Conservation (phyloP, 2,329 filamentous ascomycete genomes). For the Torrubiellomyces zombiae region DNA sequence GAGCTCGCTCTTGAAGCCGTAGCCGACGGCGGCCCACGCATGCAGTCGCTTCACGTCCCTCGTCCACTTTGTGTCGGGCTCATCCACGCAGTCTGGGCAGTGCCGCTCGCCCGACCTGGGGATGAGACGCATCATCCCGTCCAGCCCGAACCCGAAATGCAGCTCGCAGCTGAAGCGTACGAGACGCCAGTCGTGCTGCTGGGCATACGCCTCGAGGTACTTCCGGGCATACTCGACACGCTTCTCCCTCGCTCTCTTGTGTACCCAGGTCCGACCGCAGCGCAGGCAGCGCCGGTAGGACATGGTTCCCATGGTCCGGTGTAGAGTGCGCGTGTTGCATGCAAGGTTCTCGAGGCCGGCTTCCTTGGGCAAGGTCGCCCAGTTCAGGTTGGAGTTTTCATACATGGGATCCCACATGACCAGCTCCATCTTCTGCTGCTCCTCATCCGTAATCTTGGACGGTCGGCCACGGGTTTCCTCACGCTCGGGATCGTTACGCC, state of each 20-base stretch:
- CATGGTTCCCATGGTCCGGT: constrained; percentile 20
- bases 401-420: constrained; percentile 20
- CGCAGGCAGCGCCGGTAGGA: constrained; percentile 17
- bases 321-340: constrained; percentile 18
- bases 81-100: constrained; percentile 12
- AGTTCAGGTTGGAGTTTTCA: constrained; percentile 15
- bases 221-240: constrained; percentile 16
- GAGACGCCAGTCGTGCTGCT: constrained; percentile 15
- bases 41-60: constrained; percentile 17
- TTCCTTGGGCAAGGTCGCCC: constrained; percentile 16
- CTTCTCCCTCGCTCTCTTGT: constrained; percentile 15
- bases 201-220: constrained; percentile 16
- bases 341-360: constrained; percentile 15
- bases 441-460: constrained; percentile 16
- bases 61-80: constrained; percentile 13
- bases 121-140: constrained; percentile 18
- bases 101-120: constrained; percentile 17
- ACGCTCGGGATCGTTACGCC: constrained; percentile 21
- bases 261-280: constrained; percentile 14
- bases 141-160: constrained; percentile 21
- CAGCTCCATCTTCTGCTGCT: constrained; percentile 19
- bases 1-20: constrained; percentile 20
- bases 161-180: constrained; percentile 20
- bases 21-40: constrained; percentile 18
- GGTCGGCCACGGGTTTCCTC: constrained; percentile 21